These are phyloP conservation scores for Triglochin maritima DNA, from an alignment of 106 monocot species.

Conservation along the genomic window DNA sequence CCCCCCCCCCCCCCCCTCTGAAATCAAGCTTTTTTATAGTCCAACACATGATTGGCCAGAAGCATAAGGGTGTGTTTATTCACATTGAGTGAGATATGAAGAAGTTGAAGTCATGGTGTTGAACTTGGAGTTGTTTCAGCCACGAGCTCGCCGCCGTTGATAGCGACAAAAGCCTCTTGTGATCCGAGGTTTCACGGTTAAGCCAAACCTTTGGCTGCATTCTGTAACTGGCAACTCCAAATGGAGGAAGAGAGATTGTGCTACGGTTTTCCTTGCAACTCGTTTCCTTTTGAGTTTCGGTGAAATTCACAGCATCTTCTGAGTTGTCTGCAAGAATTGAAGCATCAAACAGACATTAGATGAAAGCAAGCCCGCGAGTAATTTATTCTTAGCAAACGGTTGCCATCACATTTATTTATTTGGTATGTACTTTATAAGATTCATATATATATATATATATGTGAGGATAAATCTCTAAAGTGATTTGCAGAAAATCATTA, in stretches of 20 bases:
- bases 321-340: neutral
- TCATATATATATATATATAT: no score
- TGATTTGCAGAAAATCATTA: no score
- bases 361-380: neutral
- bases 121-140: constrained; percentile 16
- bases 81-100: constrained; percentile 15
- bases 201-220: constrained; percentile 18
- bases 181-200: constrained; percentile 5
- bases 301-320: neutral
- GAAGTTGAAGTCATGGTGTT: constrained; percentile 20
- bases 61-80: neutral
- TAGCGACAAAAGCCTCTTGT: constrained; percentile 3
- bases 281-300: neutral
- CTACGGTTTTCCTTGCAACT: neutral
- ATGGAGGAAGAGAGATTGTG: constrained; percentile 6
- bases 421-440: no score
- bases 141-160: constrained; percentile 12
- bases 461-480: no score
- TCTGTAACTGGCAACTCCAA: constrained; percentile 16
- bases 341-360: neutral
- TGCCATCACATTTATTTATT: no score
- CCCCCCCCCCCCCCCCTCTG: no score
- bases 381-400: neutral
- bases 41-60: no score
- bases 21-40: no score